Evolutionary conservation across 768 basidiomycete species (phyloP), one percentile per base, ranked within the genome.

Genomic region (Boletus sensibilis): DNA sequence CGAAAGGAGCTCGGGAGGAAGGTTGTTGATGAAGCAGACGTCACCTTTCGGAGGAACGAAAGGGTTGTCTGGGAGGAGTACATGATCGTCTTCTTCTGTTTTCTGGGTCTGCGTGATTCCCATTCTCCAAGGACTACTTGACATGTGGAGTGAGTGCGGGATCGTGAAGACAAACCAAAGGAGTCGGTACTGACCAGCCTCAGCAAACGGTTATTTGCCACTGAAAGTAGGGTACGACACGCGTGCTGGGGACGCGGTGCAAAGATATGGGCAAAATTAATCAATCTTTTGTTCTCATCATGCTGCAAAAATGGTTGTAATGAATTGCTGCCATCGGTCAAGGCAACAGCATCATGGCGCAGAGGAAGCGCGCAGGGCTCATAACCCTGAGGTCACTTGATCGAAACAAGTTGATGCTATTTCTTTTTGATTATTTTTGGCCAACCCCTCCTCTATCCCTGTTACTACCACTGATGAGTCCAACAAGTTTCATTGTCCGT

Each of bases 1-100:
- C 1, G 78, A 80, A 7, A 86, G 76, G 25, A 86, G 72, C 62
- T 86, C 84, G 18, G 78, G 77, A 2, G 84, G 83, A 16, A 85
- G 76, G 37, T 73, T 68, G 53, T 84, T 80, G 34, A 85, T 74
- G 1, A 76, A 80, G 58, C 82, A 84, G 48, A 53, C 34, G 27
- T 52, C 56, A 2, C 76, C 74, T 23, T 66, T 68, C 0, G 81
- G 81, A 12, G 82, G 79, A 27, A 76, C 64, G 53, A 74, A 82
- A 1, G 78, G 82, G 54, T 82, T 82, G 62, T 81, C 76, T 29
- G 63, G 58, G 34, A 79, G 73, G 11, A 67, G 66, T 34, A 76
- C 18, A 6, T 40, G 40, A 20, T 34, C 11, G 16, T 52, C 45
- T 27, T 51, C n/a, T 37, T 50, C 52, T 2, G 25, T 12, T 35